Conservation (phyloP, 306 rosid genomes). For the Vigna reflexopilosa region DNA sequence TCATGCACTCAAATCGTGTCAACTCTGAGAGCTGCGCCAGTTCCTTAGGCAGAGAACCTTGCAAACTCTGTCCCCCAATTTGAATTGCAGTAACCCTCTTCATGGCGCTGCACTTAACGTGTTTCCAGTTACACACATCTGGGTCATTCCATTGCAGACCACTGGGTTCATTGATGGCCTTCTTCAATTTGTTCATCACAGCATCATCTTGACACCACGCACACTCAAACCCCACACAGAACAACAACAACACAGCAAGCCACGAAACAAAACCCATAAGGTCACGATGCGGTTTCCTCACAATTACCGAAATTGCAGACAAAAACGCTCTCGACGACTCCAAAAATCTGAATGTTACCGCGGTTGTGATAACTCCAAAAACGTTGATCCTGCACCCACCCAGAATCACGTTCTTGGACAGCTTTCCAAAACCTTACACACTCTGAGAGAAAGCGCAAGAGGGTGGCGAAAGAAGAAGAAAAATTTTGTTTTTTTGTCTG, state of each 20-base stretch:
- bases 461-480: neutral
- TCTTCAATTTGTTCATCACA: conserved; percentile 58
- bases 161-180: conserved; percentile 34
- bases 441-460: neutral
- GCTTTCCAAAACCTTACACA: neutral
- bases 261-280: conserved; percentile 42
- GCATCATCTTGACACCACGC: conserved; percentile 59
- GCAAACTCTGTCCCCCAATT: conserved; percentile 50
- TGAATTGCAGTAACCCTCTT: conserved; percentile 55
- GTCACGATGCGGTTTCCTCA: neutral
- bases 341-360: neutral
- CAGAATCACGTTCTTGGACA: neutral
- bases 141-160: conserved; percentile 59
- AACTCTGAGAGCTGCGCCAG: conserved; percentile 53
- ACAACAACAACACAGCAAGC: neutral
- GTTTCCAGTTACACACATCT: conserved; percentile 55
- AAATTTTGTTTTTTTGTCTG: neutral
- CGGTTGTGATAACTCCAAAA: neutral
- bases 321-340: neutral
- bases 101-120: conserved; percentile 36
- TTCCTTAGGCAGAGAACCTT: conserved; percentile 65
- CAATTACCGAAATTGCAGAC: neutral
- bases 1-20: conserved; percentile 54
- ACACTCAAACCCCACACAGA: conserved; percentile 7
- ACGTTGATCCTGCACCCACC: neutral